Evolutionary conservation across 2,329 filamentous ascomycete genomes (phyloP).

Genomic region (Eutypella sp.): DNA sequence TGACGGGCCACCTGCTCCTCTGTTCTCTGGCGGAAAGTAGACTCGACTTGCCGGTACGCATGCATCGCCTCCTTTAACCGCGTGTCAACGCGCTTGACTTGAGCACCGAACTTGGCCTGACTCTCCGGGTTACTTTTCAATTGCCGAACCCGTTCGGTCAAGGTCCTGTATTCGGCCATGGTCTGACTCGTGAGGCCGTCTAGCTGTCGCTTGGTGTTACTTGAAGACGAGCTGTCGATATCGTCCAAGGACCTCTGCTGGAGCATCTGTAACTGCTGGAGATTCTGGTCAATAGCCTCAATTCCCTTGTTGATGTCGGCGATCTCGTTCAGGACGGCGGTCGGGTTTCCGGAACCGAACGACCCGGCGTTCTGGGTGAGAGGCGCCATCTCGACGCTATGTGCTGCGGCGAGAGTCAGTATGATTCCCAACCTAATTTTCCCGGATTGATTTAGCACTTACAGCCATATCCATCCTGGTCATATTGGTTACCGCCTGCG

Average conservation of each 20-base stretch:
- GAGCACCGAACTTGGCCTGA: conserved; percentile 67
- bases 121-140: conserved; percentile 81
- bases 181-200: conserved; percentile 72
- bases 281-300: conserved; percentile 65
- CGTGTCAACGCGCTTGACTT: conserved; percentile 76
- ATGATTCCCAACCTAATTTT: neutral
- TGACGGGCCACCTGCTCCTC: conserved; percentile 83
- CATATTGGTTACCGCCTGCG: conserved; percentile 21
- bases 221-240: conserved; percentile 64
- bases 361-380: conserved; percentile 48
- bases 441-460: conserved; percentile 10
- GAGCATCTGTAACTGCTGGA: conserved; percentile 65
- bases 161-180: conserved; percentile 74
- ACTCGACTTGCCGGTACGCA: conserved; percentile 75
- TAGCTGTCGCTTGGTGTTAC: conserved; percentile 62
- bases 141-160: conserved; percentile 73
- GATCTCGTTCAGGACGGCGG: conserved; percentile 80
- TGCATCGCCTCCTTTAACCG: conserved; percentile 77
- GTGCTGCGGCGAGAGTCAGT: conserved; percentile 26
- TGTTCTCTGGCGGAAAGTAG: conserved; percentile 72
- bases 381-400: conserved; percentile 67
- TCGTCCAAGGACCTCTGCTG: conserved; percentile 70
- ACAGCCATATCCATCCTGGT: conserved; percentile 36
- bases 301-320: conserved; percentile 74
- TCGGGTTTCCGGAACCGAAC: conserved; percentile 55